These are phyloP conservation scores for Mollisiaceae sp. DNA, from an alignment of 2,329 filamentous ascomycete genomes.

Conservation along the genomic window DNA sequence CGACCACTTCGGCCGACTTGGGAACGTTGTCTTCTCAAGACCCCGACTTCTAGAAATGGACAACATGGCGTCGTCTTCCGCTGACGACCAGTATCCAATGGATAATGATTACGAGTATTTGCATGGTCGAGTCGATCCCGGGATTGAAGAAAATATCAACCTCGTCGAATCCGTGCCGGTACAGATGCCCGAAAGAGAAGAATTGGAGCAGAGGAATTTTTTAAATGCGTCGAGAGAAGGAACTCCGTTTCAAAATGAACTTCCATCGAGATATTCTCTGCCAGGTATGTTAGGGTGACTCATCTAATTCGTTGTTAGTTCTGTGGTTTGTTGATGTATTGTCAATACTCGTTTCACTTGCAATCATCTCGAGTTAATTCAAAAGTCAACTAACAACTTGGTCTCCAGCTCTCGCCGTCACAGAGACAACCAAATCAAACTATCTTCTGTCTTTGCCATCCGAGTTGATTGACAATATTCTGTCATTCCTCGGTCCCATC, in stretches of 20 bases:
- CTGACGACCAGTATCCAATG: constrained; percentile 24
- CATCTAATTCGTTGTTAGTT: background rate
- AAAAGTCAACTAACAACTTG: background rate
- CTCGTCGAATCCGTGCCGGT: constrained; percentile 23
- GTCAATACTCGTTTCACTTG: background rate
- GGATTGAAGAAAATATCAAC: constrained; percentile 27
- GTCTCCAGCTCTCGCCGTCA: background rate
- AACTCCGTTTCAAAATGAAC: background rate
- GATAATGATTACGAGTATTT: constrained; percentile 33
- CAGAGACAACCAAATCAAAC: constrained; percentile 2
- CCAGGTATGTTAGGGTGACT: constrained; percentile 7
- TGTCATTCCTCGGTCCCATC: constrained; percentile 66
- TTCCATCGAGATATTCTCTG: background rate
- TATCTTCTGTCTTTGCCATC: constrained; percentile 65
- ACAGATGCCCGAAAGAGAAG: background rate
- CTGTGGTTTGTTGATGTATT: background rate
- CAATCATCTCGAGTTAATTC: background rate
- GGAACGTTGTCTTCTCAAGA: background rate
- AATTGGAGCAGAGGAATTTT: background rate
- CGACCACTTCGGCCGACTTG: background rate
- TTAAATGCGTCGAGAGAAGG: background rate
- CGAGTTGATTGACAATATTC: constrained; percentile 76
- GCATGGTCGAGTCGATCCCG: constrained; percentile 32
- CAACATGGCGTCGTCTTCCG: constrained; percentile 6
- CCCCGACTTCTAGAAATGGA: background rate